Evolutionary conservation across 2,329 filamentous ascomycete genomes (phyloP).

Genomic region (Neodidymelliopsis sp.): DNA sequence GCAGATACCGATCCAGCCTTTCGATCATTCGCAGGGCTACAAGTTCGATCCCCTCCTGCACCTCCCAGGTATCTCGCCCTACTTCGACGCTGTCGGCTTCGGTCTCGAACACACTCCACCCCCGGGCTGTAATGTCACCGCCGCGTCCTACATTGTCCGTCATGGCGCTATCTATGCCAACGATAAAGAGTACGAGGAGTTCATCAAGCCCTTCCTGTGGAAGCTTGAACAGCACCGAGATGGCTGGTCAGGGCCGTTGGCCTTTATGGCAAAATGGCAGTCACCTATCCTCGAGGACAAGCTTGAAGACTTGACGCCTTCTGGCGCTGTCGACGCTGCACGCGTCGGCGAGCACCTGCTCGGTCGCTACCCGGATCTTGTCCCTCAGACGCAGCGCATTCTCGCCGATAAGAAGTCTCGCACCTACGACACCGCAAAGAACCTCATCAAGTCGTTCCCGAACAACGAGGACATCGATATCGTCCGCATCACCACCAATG

Average conservation of each 20-base stretch:
- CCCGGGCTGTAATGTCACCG: constrained; percentile 58
- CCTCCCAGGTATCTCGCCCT: constrained; percentile 59
- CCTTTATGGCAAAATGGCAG: constrained; percentile 65
- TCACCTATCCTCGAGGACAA: constrained; percentile 64
- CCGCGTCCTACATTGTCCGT: constrained; percentile 58
- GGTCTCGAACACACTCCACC: constrained; percentile 56
- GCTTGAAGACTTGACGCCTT: constrained; percentile 43
- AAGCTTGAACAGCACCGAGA: constrained; percentile 66
- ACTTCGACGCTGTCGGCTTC: constrained; percentile 58
- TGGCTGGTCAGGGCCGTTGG: constrained; percentile 61
- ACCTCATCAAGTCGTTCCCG: constrained; percentile 40
- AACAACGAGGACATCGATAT: constrained; percentile 41
- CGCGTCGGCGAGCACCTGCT: constrained; percentile 67
- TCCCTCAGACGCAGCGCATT: constrained; percentile 47
- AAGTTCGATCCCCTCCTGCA: constrained; percentile 58
- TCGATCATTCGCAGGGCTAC: constrained; percentile 47
- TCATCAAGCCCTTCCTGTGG: constrained; percentile 57
- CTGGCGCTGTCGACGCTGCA: constrained; percentile 59
- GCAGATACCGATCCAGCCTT: constrained; percentile 30
- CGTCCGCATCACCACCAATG: constrained; percentile 41
- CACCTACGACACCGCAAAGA: constrained; percentile 45
- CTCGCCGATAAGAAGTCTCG: constrained; percentile 48
- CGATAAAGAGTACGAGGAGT: constrained; percentile 59
- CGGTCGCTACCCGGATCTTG: constrained; percentile 61
- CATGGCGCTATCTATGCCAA: constrained; percentile 61